Evolutionary conservation across 1,284 basidiomycete genomes (phyloP), one percentile per base, ranked within the genome.

Genomic region (Leccinum angustisporum): DNA sequence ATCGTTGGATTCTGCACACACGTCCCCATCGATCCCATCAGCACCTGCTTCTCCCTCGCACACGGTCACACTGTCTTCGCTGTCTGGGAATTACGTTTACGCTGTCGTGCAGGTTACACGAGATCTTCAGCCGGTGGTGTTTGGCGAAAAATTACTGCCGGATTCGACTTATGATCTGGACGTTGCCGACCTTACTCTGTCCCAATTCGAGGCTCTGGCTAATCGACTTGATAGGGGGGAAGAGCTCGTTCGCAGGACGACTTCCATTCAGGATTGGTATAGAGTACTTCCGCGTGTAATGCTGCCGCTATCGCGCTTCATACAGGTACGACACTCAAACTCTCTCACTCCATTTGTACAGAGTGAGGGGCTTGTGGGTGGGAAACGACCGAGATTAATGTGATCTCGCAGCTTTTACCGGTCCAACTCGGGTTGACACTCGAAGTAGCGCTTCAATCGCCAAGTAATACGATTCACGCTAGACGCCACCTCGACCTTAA

Each of bases 51-150:
- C 69, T 55, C 69, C 74, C 33, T 59, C 58, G 61, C 85, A 85
- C 66, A 83, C 86, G 30, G 79, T 91, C 59, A 94, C 92, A 0
- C 85, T 94, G 46, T 95, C 94, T 4, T 97, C 94, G 5, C 82
- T 98, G 13, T 87, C 87, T 18, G 97, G 96, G 43, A 88, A 88
- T 67, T 97, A 97, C 76, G 80, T 97, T 43, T 90, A 93, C 67
- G 80, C 93, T 48, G 84, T 89, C 21, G 87, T 99, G 7, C 97
- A 99, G 77, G 92, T 98, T 59, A 98, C 97, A 3, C 86, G 88
- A 63, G 97, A 99, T 75, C 78, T 90, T 31, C 86, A 94, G 21
- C 93, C 97, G 0, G 93, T 99, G 34, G 83, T 92, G 0, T 97
- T 83, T 74, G 79, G 87, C 14, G 82, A 86, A 14, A 88, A 85